Conservation (phyloP, 2,329 filamentous ascomycete species). For the Fusarium tupiense region DNA sequence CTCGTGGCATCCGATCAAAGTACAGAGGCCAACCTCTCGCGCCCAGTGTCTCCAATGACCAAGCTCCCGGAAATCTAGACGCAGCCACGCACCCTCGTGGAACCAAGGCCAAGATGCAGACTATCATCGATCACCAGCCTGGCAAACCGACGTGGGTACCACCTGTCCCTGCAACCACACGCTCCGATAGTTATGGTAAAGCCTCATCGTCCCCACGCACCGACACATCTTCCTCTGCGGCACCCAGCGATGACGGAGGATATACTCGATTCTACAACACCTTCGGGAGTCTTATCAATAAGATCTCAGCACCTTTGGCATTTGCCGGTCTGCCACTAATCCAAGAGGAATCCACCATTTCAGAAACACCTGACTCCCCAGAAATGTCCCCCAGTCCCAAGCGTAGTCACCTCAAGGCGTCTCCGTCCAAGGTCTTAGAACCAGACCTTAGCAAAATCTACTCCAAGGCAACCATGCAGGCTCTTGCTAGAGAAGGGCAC, state of each 20-base stretch:
- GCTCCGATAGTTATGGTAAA: slow-evolving; percentile 41
- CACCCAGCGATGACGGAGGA: slow-evolving; percentile 70
- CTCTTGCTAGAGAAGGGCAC: slow-evolving; percentile 75
- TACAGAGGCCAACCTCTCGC: slow-evolving; percentile 74
- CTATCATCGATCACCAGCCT: slow-evolving; percentile 62
- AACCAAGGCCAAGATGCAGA: slow-evolving; percentile 64
- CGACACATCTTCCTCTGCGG: slow-evolving; percentile 36
- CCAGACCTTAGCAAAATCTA: slow-evolving; percentile 87
- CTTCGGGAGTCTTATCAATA: slow-evolving; percentile 88
- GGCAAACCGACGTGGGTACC: slow-evolving; percentile 65
- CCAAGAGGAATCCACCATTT: slow-evolving; percentile 55
- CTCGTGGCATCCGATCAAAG: slow-evolving; percentile 77
- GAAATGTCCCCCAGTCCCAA: slow-evolving; percentile 53
- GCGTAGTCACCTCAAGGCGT: slow-evolving; percentile 50
- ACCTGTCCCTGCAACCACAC: slow-evolving; percentile 46
- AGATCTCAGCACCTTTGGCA: slow-evolving; percentile 87
- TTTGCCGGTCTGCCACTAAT: slow-evolving; percentile 91
- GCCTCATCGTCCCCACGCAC: slow-evolving; percentile 39
- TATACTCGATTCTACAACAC: slow-evolving; percentile 93
- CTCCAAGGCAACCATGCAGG: slow-evolving; percentile 83
- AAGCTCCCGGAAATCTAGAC: slow-evolving; percentile 76
- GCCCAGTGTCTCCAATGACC: slow-evolving; percentile 78
- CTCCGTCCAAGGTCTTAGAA: slow-evolving; percentile 41
- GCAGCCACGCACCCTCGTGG: slow-evolving; percentile 62
- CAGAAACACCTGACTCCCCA: slow-evolving; percentile 48